Evolutionary conservation across 345 rosid genomes (phyloP), one percentile per base, ranked within the genome.

Genomic region (Microthlaspi erraticum): DNA sequence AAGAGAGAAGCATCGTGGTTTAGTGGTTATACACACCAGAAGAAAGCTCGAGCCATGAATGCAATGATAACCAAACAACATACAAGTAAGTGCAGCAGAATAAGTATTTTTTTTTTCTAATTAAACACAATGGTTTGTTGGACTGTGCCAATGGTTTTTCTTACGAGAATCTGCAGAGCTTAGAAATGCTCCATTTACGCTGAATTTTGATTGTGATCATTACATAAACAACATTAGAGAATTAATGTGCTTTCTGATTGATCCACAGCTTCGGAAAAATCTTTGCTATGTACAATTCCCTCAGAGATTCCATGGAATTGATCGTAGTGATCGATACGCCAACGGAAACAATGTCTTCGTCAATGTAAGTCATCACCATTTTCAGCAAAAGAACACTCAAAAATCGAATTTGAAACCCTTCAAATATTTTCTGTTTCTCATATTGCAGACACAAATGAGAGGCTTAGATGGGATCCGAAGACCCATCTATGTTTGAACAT

Each of bases 41-140:
- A 93, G 93, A 93, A 93, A 83, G 98, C 97, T 6, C 97, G 98
- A 76, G 97, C 98, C 71, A 87, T 87, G 98, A 93, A 93, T 80
- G 94, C 97, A 79, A 78, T 89, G 81, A 97, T 93, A 65, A 78
- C 82, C 61, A 31, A n/a, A n/a, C n/a, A n/a, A 42, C 18, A 50
- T 41, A 17, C 7, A 12, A 46, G 6, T 9, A 19, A 55, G 57
- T 17, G 9, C 2, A 8, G 8, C 1, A 31, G 12, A 50, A 29
- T 37, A 62, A 41, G 17, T 31, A 14, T n/a, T 13, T 0, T 6
- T 44, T 53, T 42, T 17, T n/a, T 64, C 36, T 32, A 14, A 32
- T n/a, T 17, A 9, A 16, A 34, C 26, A 16, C 12, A 5, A 51
- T 16, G 10, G 8, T n/a, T n/a, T n/a, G 26, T 23, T 13, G 34